Evolutionary conservation across 148 eudicot species (phyloP).

Genomic region (Vaccinium corymbosum): DNA sequence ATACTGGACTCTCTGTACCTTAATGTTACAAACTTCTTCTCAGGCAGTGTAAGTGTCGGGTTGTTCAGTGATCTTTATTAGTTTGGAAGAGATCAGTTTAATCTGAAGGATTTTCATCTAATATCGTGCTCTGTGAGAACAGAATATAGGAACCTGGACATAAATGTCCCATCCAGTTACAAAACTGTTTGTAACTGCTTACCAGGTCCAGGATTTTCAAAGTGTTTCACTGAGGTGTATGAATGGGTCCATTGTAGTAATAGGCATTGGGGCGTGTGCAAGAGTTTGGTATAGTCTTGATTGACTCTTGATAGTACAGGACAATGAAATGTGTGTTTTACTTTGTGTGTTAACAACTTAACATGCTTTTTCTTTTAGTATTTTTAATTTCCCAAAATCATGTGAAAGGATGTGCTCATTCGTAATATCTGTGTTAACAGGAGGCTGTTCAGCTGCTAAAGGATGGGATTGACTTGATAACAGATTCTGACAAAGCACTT

Average conservation of each 20-base stretch:
- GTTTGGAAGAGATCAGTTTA: not conserved
- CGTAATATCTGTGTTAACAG: slow-evolving; percentile 38
- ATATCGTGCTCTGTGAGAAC: not conserved
- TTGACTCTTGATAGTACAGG: not conserved
- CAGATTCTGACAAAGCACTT: slow-evolving; percentile 73
- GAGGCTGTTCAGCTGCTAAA: slow-evolving; percentile 73
- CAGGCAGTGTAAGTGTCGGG: not conserved
- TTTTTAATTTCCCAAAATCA: not conserved
- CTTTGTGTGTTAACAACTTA: not conserved
- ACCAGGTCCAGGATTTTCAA: not conserved
- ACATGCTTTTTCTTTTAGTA: not conserved
- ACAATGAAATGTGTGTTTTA: not conserved
- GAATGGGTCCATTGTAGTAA: not conserved
- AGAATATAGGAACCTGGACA: not conserved
- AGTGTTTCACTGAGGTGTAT: not conserved
- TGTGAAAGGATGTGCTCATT: slow-evolving; percentile 9
- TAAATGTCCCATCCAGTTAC: not conserved
- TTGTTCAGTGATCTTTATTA: not conserved
- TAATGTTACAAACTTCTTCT: slow-evolving; percentile 2
- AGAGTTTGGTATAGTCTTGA: not conserved
- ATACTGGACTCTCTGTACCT: not conserved
- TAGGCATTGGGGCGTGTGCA: not conserved
- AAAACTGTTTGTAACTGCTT: slow-evolving; percentile 1
- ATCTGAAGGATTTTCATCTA: not conserved
- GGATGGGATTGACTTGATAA: slow-evolving; percentile 77